Evolutionary conservation across 306 rosid genomes (phyloP), one percentile per base, ranked within the genome.

Genomic region (Cicer pinnatifidum): DNA sequence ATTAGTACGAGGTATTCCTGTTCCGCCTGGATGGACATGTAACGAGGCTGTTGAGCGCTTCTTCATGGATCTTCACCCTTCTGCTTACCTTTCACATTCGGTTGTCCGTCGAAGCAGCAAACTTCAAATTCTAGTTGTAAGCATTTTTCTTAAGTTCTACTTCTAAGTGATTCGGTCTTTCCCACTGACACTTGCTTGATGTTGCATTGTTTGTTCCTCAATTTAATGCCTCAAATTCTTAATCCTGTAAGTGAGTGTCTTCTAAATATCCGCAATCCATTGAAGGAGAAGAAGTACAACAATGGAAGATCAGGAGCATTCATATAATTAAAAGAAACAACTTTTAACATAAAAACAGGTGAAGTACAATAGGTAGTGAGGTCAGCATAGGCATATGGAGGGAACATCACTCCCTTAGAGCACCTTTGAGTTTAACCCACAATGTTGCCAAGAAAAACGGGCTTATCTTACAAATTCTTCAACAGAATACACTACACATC

Each of bases 91-190:
- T 64, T 88, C 96, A 13, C 89, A 88, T 79, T 63, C 86, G 1
- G 85, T 88, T 60, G 80, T 89, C 50, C 89, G 82, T 43, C 84
- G 80, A 11, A 85, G 87, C 63, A 73, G 83, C 75, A 81, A 86
- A 86, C 88, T 92, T 84, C 90, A 80, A 68, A 67, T 81, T 80
- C 91, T 90, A 84, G 47, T 73, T 58, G 96, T 92, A 83, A 92
- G 97, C 67, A 78, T 72, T 78, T 73, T 15, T 43, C 41, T 77
- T n/a, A 19, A 56, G 41, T 41, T 76, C 28, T 46, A 52, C 57
- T 46, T 71, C 41, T 40, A 52, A 52, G 71, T 71, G 72, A 60
- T 78, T 59, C 75, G 47, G 12, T 66, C n/a, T 57, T 40, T 62
- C 70, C 11, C 13, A 17, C 17, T 8, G 46, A 73, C 28, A 57